A percentile compares a stretch with the other conserved stretches of the same genome.
Conservation (phyloP, 2,329 filamentous ascomycete genomes). For the Alternaria sp. region DNA sequence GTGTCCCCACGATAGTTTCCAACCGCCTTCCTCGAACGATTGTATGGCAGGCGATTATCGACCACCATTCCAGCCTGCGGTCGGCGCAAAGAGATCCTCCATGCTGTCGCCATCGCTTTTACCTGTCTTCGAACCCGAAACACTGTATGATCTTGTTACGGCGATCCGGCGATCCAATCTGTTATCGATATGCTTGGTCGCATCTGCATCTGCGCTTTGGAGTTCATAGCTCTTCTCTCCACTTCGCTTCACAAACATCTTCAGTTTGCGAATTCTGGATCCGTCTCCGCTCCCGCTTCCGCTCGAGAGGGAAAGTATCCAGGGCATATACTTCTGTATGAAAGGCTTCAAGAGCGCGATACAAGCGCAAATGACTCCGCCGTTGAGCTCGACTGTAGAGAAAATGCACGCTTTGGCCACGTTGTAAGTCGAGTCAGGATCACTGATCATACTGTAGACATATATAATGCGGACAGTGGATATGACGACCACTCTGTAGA, state of each 20-base stretch:
- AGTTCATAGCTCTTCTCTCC: constrained; percentile 16
- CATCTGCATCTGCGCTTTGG: constrained; percentile 4
- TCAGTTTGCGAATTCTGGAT: constrained; percentile 18
- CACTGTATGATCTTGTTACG: constrained; percentile 21
- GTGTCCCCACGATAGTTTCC: background rate
- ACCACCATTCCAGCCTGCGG: constrained; percentile 12
- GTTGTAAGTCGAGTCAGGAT: constrained; percentile 30
- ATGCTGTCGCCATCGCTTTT: constrained; percentile 17
- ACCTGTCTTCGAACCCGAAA: constrained; percentile 10
- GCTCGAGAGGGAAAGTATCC: constrained; percentile 20
- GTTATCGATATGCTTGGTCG: background rate
- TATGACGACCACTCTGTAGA: constrained; percentile 23
- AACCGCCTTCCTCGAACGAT: background rate
- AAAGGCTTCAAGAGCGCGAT: constrained; percentile 28
- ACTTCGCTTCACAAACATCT: constrained; percentile 12
- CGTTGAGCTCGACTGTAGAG: constrained; percentile 30
- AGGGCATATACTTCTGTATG: constrained; percentile 23
- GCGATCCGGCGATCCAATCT: constrained; percentile 14
- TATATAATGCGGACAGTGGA: constrained; percentile 34
- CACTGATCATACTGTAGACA: constrained; percentile 26
- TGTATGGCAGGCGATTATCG: background rate
- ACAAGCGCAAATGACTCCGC: constrained; percentile 30
- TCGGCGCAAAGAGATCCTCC: constrained; percentile 22
- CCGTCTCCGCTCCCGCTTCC: constrained; percentile 9
- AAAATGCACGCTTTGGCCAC: constrained; percentile 29